A percentile compares a stretch with the other conserved stretches of the same genome.
These are phyloP conservation scores for Exophiala sp. DNA, from an alignment of 2,329 filamentous ascomycete genomes.

Conservation along the genomic window DNA sequence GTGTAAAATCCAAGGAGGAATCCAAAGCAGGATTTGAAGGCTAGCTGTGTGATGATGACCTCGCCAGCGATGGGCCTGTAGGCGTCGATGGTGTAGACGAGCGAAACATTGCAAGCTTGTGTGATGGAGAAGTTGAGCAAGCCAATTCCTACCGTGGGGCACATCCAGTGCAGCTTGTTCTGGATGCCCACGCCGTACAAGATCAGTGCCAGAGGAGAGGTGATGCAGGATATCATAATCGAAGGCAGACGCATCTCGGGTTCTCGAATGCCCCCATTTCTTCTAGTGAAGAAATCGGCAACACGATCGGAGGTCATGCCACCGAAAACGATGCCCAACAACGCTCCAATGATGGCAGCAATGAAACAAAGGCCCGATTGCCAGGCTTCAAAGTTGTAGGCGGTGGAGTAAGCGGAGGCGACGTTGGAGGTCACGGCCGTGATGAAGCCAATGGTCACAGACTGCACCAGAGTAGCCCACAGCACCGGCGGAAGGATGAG, in stretches of 20 bases:
- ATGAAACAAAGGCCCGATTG: constrained; percentile 52
- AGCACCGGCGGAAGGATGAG: constrained; percentile 52
- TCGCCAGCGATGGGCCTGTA: constrained; percentile 59
- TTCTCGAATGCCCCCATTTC: constrained; percentile 55
- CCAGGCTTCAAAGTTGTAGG: constrained; percentile 33
- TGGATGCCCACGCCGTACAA: constrained; percentile 54
- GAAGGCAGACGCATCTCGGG: constrained; percentile 57
- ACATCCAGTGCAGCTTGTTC: constrained; percentile 52
- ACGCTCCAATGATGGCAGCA: constrained; percentile 46
- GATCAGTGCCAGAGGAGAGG: constrained; percentile 57
- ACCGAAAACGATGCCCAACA: constrained; percentile 50
- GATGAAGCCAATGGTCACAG: constrained; percentile 55
- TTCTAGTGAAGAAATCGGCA: constrained; percentile 42
- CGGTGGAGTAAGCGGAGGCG: constrained; percentile 28
- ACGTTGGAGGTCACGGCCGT: constrained; percentile 36
- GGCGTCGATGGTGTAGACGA: constrained; percentile 57
- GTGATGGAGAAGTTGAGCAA: constrained; percentile 53
- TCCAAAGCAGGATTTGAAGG: constrained; percentile 57
- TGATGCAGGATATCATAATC: constrained; percentile 54
- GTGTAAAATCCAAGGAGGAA: constrained; percentile 60
- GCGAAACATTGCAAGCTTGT: constrained; percentile 53
- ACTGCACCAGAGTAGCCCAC: constrained; percentile 54
- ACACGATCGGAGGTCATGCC: constrained; percentile 39
- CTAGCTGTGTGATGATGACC: constrained; percentile 51
- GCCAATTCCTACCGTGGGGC: constrained; percentile 53